Percentiles rank a stretch among this genome's conserved stretches.
Conservation (phyloP, 345 rosid species). For the Eucalyptus victrix region DNA sequence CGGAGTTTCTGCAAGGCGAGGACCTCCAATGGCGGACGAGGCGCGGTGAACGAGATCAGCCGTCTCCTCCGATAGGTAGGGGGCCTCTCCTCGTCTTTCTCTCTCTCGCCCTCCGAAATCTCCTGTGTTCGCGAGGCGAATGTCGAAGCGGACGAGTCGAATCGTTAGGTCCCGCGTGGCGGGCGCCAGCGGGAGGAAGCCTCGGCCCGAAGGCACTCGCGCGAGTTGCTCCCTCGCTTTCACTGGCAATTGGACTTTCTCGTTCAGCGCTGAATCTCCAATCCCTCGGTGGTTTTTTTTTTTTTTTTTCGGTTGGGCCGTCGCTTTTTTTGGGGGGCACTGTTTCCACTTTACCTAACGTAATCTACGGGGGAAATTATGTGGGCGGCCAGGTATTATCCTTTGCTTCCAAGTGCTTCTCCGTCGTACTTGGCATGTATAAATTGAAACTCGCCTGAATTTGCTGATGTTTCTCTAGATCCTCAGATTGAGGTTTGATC, state of each 20-base stretch:
- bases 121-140: not conserved
- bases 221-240: slow-evolving; percentile 16
- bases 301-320: slow-evolving; percentile 23
- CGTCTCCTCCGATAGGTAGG: not conserved
- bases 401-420: slow-evolving; percentile 33
- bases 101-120: not conserved
- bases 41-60: not conserved
- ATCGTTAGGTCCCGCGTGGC: not conserved
- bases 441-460: not conserved
- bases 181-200: not conserved
- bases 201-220: slow-evolving; percentile 1
- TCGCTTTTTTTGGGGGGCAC: slow-evolving; percentile 9
- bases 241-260: slow-evolving; percentile 1
- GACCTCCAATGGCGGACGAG: not conserved
- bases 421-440: not conserved
- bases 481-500: not conserved
- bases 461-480: not conserved
- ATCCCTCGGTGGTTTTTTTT: not conserved
- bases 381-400: not conserved
- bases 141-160: not conserved
- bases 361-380: not conserved
- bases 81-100: not conserved
- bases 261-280: not conserved
- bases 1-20: not conserved
- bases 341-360: slow-evolving; percentile 30